These are phyloP conservation scores for Hemileia vastatrix DNA, from an alignment of 1,284 basidiomycete genomes.

Conservation along the genomic window DNA sequence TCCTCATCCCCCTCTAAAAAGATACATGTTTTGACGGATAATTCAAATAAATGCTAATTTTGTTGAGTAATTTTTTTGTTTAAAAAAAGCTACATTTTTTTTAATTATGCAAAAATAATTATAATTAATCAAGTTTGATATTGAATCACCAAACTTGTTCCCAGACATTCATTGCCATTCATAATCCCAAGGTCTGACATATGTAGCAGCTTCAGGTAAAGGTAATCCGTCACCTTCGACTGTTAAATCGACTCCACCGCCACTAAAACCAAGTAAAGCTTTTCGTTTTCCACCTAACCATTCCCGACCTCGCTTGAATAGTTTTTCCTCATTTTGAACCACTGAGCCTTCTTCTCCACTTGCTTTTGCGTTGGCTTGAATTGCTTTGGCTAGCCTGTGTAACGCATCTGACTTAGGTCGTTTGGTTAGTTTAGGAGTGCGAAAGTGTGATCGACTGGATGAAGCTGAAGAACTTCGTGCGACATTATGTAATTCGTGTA, in stretches of 20 bases:
- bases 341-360: too few species aligned
- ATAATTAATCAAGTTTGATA: too few species aligned
- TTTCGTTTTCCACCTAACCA: neutral
- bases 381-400: neutral
- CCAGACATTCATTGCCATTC: conserved; percentile 11
- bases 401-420: neutral
- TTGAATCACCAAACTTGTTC: too few species aligned
- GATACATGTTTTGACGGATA: too few species aligned
- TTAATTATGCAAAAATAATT: too few species aligned
- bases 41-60: too few species aligned
- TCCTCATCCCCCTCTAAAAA: too few species aligned
- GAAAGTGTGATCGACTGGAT: neutral
- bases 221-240: conserved; percentile 15
- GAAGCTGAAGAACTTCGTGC: conserved; percentile 1
- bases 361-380: neutral
- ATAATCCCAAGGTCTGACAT: conserved; percentile 14
- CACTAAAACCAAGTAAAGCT: neutral
- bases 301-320: neutral
- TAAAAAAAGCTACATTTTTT: too few species aligned
- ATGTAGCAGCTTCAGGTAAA: conserved; percentile 16
- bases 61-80: too few species aligned
- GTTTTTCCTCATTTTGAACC: too few species aligned
- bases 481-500: conserved; percentile 13
- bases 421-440: neutral
- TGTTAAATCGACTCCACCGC: neutral